Base-by-base conservation (phyloP, 2,329 filamentous ascomycete genomes). In the Trichoderma sp. region DNA sequence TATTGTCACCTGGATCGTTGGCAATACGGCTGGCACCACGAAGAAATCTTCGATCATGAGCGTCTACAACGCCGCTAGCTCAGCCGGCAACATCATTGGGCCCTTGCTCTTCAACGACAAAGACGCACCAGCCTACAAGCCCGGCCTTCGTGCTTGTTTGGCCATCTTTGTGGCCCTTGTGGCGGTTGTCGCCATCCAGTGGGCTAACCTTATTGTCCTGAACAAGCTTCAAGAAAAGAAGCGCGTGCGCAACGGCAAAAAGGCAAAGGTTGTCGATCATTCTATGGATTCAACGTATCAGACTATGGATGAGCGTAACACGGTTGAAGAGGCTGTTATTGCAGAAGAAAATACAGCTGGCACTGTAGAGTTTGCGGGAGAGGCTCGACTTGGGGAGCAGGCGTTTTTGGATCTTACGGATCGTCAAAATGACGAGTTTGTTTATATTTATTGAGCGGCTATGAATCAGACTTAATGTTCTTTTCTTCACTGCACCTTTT, bases 1-100 rank as follows among this genome's bases (percentile, higher is more conserved):
- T 11, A 87, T 91, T 32, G 87, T 92, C 0, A 86, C 88, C 0
- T 93, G 91, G 90, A 89, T 92, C 71, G 85, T 92, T 6, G 89
- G 87, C 8, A 93, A 93, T 78, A 92, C 89, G 0, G 91, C 85
- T 0, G 91, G 91, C 6, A 88, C 86, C 18, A 92, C 90, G 4
- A 92, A 93, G 80, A 91, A 90, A 76, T 89, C 88, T 0, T 84
- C 43, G n/a, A 47, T 47, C 43, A 47, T 47, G 43, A 47, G 43
- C n/a, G n/a, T 47, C 43, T 47, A 47, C n/a, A 47, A 47, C 9
- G 43, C 43, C 43, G 43, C 43, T 21, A 47, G 43, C 43, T 21
- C 43, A 12, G 43, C 43, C 9, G 43, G 43, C 43, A 47, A 47
- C 43, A 47, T 47, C n/a, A 47, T 47, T n/a, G 43, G 43, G 4